Evolutionary conservation across 2,329 filamentous ascomycete genomes (phyloP).

Genomic region (Escovopsis sp.): DNA sequence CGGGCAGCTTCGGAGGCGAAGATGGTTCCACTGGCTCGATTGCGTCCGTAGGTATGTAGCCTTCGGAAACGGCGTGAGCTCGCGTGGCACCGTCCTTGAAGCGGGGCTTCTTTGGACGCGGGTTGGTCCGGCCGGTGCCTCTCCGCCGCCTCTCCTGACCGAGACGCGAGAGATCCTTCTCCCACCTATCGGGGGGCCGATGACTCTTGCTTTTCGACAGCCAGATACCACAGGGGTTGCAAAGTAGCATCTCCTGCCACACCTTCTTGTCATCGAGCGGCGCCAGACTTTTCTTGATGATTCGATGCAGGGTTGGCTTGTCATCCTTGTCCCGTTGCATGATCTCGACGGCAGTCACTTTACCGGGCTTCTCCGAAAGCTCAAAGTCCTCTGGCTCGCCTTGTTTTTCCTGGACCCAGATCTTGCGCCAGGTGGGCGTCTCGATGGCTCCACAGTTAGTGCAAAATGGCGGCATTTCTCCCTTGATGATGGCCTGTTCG

Average conservation of each 20-base stretch:
- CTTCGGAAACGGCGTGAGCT: conserved; percentile 36
- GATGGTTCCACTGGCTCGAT: conserved; percentile 29
- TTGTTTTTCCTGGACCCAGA: conserved; percentile 63
- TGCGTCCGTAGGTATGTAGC: conserved; percentile 38
- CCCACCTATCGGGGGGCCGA: conserved; percentile 74
- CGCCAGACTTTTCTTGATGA: conserved; percentile 61
- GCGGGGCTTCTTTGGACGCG: conserved; percentile 33
- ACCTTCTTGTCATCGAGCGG: conserved; percentile 46
- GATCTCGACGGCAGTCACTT: conserved; percentile 59
- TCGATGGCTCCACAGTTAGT: conserved; percentile 89
- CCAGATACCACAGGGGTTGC: conserved; percentile 95
- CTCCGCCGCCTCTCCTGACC: conserved; percentile 37
- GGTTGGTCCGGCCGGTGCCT: conserved; percentile 24
- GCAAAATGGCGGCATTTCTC: conserved; percentile 78
- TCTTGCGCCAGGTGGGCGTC: conserved; percentile 90
- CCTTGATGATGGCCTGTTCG: conserved; percentile 53
- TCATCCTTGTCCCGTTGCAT: conserved; percentile 48
- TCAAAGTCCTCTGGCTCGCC: conserved; percentile 55
- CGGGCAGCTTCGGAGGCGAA: conserved; percentile 14
- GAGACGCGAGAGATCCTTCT: conserved; percentile 41
- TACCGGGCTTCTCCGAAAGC: conserved; percentile 56
- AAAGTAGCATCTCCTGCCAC: conserved; percentile 64
- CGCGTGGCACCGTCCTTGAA: conserved; percentile 30
- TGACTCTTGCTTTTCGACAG: conserved; percentile 77
- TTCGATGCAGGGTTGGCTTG: conserved; percentile 50